Base-by-base conservation (phyloP, 768 basidiomycete species). In the Lactifluus volemus region DNA sequence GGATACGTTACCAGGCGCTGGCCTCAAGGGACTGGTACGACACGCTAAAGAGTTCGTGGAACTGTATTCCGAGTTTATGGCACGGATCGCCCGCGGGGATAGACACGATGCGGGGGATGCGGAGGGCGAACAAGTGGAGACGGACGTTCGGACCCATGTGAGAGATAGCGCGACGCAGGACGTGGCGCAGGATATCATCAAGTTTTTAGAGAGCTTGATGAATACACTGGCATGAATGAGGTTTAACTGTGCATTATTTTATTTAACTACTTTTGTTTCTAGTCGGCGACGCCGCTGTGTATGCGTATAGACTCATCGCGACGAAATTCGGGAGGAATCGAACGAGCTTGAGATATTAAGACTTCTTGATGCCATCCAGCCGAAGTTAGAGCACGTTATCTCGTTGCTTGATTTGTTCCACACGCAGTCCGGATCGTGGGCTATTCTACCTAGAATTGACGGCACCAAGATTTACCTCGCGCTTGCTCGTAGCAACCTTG, bases 191-290 rank as follows among this genome's bases (percentile, higher is more conserved):
- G 68, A 69, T 55, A 81, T 88, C 19, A 77, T 88, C 38, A 61
- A 65, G 54, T 84, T 82, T 72, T 71, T 88, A 70, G 79, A 82
- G 64, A 61, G 55, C 21, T 68, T 83, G 59, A 66, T 64, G 32
- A 66, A 67, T 41, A 14, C 42, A 2, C 2, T 25, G 25, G 25
- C 25, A 48, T 66, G 30, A 49, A 25, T 25, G 11, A 25, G 17
- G 42, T 12, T 42, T 32, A 44, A 15, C 44, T 41, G 36, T n/a
- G 21, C 1, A 30, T 64, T 42, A 58, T 53, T 25, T 62, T 57
- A 64, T 53, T 53, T 9, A 42, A 42, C 48, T 53, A 49, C 36
- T 55, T 45, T 34, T 61, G 54, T 52, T 29, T 38, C 17, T 29
- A 44, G 25, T 42, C 19, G 10, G 19, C 36, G 38, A 19, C n/a